These are phyloP conservation scores for Inga oerstediana DNA, from an alignment of 306 rosid species.

Conservation along the genomic window DNA sequence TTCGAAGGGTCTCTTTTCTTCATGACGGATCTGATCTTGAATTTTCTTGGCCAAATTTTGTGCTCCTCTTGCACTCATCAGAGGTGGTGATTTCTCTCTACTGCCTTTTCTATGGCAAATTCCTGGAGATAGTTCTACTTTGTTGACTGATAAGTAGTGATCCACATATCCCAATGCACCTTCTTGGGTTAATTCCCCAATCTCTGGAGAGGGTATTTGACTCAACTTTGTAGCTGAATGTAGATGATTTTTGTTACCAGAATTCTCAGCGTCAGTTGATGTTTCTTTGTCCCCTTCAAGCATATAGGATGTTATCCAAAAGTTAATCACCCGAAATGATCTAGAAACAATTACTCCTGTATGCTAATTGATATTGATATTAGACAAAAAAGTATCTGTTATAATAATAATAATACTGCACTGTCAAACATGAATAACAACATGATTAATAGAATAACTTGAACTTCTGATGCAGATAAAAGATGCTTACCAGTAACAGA, in stretches of 20 bases:
- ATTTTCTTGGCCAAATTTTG: slow-evolving; percentile 57
- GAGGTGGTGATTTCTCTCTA: slow-evolving; percentile 53
- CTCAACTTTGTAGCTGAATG: slow-evolving; percentile 35
- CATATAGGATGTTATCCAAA: slow-evolving; percentile 21
- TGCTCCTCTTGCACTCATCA: slow-evolving; percentile 45
- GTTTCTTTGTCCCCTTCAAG: slow-evolving; percentile 47
- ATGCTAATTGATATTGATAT: slow-evolving; percentile 7
- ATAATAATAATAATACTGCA: neutral
- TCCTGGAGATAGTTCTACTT: slow-evolving; percentile 39
- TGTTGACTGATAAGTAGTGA: slow-evolving; percentile 49
- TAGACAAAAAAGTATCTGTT: neutral
- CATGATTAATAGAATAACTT: neutral
- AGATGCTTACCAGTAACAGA: slow-evolving; percentile 49
- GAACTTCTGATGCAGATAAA: neutral
- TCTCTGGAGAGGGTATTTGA: slow-evolving; percentile 45
- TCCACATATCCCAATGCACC: slow-evolving; percentile 69
- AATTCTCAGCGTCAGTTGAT: slow-evolving; percentile 27
- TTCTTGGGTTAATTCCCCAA: slow-evolving; percentile 49
- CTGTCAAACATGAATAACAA: neutral
- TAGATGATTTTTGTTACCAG: slow-evolving; percentile 26
- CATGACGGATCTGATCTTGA: slow-evolving; percentile 30
- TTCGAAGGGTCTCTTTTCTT: slow-evolving; percentile 45
- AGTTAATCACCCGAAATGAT: slow-evolving; percentile 26
- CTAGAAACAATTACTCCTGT: neutral
- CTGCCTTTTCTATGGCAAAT: slow-evolving; percentile 28